phyloP scores from a whole-genome alignment of 257 asterid genomes.

The Scutellaria baicalensis region DNA sequence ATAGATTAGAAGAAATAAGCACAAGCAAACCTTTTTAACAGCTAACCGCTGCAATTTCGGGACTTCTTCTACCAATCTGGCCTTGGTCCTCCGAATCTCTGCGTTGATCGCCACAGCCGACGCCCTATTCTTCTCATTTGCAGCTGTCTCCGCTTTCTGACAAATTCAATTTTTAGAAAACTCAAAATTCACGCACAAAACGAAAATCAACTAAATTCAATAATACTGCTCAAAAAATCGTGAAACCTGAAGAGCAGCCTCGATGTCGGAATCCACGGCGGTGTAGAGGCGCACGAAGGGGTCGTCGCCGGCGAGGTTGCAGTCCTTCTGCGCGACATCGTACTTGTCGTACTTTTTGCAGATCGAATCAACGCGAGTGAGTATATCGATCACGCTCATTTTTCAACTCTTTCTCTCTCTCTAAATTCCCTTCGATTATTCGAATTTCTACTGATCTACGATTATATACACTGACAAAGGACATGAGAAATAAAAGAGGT shows the following conservation, averaged over 20 bases:
- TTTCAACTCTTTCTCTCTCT: not conserved
- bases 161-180: not conserved
- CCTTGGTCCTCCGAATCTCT: conserved; percentile 88
- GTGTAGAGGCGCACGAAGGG: conserved; percentile 89
- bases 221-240: not conserved
- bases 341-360: conserved; percentile 92
- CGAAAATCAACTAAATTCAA: not conserved
- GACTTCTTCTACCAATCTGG: conserved; percentile 73
- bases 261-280: conserved; percentile 77
- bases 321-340: conserved; percentile 69
- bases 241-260: conserved; percentile 74
- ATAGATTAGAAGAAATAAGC: not conserved
- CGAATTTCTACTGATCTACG: not conserved
- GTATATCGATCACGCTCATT: conserved; percentile 89
- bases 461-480: not conserved
- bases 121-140: conserved; percentile 77
- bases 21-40: conserved; percentile 56
- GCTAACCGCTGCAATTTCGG: conserved; percentile 94
- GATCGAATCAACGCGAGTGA: conserved; percentile 94
- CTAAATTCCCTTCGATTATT: not conserved
- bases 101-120: conserved; percentile 88
- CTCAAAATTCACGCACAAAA: not conserved
- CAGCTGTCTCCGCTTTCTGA: conserved; percentile 82
- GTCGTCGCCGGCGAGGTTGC: conserved; percentile 91
- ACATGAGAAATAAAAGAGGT: conserved; percentile 9